phyloP scores from a whole-genome alignment of 139 green algal genomes.

The Chlorokybus atmophyticus region DNA sequence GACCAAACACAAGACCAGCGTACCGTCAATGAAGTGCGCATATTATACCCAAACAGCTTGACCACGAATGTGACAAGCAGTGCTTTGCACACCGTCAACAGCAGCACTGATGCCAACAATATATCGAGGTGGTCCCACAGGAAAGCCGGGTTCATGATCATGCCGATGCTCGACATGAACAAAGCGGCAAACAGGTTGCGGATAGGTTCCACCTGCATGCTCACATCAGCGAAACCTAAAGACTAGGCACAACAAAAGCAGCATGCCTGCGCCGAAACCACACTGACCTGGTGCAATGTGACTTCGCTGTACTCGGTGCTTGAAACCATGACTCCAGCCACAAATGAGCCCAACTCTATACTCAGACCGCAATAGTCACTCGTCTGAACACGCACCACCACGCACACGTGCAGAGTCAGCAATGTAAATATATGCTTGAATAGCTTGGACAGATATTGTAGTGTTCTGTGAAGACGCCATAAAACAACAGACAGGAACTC shows the following conservation, averaged over 20 bases:
- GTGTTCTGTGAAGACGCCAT: too few species aligned
- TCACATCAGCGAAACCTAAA: too few species aligned
- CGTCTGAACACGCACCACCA: too few species aligned
- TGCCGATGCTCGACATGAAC: constrained; percentile 83
- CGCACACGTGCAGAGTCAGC: too few species aligned
- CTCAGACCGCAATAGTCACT: constrained; percentile 44
- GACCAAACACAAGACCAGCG: neutral
- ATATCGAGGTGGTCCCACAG: constrained; percentile 62
- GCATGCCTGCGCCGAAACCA: too few species aligned
- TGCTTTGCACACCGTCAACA: constrained; percentile 67
- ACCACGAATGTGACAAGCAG: constrained; percentile 57
- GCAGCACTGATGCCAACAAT: constrained; percentile 19
- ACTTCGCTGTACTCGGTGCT: constrained; percentile 23
- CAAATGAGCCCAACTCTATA: constrained; percentile 80
- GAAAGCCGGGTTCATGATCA: constrained; percentile 79
- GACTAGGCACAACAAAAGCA: too few species aligned
- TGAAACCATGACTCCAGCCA: constrained; percentile 67
- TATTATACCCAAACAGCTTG: neutral
- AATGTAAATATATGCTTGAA: too few species aligned
- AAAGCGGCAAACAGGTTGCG: constrained; percentile 73
- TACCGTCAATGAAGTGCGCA: neutral
- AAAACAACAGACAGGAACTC: too few species aligned
- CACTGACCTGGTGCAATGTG: constrained; percentile 35
- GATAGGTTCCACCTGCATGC: constrained; percentile 38
- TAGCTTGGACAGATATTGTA: too few species aligned